Evolutionary conservation across 495 filamentous ascomycete species (phyloP), one percentile per base, ranked within the genome.

Genomic region (Trichoderma asperelloides): DNA sequence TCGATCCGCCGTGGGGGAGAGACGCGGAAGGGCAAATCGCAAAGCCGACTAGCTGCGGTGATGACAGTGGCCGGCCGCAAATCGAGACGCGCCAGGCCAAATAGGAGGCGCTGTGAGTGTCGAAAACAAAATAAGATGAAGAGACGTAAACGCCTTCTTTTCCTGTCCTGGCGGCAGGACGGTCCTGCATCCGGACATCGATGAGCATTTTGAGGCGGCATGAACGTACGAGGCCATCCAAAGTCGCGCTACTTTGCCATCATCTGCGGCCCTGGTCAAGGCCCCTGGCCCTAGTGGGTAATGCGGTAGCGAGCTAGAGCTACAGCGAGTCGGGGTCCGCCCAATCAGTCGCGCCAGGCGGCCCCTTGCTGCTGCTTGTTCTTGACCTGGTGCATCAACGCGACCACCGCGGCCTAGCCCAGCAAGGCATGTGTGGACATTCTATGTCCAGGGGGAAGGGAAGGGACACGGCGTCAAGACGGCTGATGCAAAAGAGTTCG

Each of bases 341-440:
- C 55, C 55, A 60, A 60, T 60, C 55, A 60, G 25, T 28, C 55
- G 55, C 55, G 55, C 30, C 55, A 2, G 25, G 25, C 43, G 43
- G 43, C 43, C 43, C 43, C 43, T 47, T 15, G 43, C 55, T 60
- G 55, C 9, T 60, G 55, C 55, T 51, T 60, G 55, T 60, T 30
- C 55, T 37, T 37, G 33, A n/a, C n/a, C 41, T 55, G 16, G 55
- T 60, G 55, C 55, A 60, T 60, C 55, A 25, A 60, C 55, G 55
- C 55, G 55, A 60, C 55, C 55, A 33, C 55, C 23, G 12, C 55
- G 23, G 25, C 55, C 55, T 60, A 60, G 27, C 55, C 55, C 27
- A 60, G 55, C 55, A 60, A 15, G 55, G 55, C 55, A 60, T 60
- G 55, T 60, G 55, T 28, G n/a, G n/a, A 18, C 43, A 43, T 47